A percentile compares a stretch with the other conserved stretches of the same genome.
Evolutionary conservation across 1,284 basidiomycete genomes (phyloP).

Genomic region (Ustilago nuda): DNA sequence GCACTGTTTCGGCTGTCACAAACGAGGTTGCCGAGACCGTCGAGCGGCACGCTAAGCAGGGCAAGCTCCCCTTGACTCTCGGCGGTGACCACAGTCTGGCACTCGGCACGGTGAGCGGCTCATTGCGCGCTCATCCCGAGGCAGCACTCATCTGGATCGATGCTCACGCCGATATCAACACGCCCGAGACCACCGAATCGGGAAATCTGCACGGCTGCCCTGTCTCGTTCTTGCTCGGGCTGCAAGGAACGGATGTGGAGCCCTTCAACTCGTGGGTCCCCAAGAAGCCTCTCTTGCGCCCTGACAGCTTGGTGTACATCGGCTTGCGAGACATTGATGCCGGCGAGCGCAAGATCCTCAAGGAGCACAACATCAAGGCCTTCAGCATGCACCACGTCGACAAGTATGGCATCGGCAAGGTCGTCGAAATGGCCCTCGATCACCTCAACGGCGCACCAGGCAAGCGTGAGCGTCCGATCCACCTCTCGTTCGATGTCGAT

Average conservation of each 20-base stretch:
- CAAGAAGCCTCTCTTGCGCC: constrained; percentile 71
- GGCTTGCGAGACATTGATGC: constrained; percentile 93
- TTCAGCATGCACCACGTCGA: constrained; percentile 99
- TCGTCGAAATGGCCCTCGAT: constrained; percentile 95
- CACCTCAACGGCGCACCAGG: constrained; percentile 77
- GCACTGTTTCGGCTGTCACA: constrained; percentile 75
- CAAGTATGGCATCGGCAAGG: constrained; percentile 85
- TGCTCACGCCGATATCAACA: constrained; percentile 88
- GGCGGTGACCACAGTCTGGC: constrained; percentile 94
- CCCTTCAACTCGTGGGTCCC: constrained; percentile 68
- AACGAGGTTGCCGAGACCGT: constrained; percentile 83
- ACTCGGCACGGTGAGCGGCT: constrained; percentile 69
- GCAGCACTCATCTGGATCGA: constrained; percentile 86
- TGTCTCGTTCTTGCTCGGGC: constrained; percentile 82
- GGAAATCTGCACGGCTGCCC: constrained; percentile 99
- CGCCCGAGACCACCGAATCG: constrained; percentile 81
- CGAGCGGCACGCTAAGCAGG: constrained; percentile 79
- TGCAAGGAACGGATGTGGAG: constrained; percentile 65
- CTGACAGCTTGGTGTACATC: constrained; percentile 88
- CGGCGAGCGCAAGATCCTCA: constrained; percentile 88
- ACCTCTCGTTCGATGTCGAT: constrained; percentile 97
- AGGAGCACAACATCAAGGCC: constrained; percentile 86
- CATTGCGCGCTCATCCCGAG: constrained; percentile 73
- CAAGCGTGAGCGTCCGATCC: constrained; percentile 82
- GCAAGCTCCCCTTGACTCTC: constrained; percentile 88